Percentiles rank a stretch among this genome's conserved stretches.
These are phyloP conservation scores for Cryphonectria radicalis DNA, from an alignment of 2,329 filamentous ascomycete species.

Conservation along the genomic window DNA sequence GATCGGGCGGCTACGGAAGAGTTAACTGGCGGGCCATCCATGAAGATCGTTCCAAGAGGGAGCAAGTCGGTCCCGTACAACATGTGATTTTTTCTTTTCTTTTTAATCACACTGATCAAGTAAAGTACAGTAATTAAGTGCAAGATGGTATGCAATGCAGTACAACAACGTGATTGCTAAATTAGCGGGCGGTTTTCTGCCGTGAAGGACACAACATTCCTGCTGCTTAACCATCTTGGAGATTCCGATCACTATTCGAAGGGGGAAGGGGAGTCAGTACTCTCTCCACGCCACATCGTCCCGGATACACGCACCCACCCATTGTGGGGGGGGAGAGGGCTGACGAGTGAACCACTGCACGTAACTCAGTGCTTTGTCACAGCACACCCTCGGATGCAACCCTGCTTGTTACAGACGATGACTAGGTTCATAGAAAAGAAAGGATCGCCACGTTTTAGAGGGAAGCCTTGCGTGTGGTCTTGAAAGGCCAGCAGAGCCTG, in stretches of 20 bases:
- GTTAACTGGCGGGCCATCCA: conserved; percentile 10
- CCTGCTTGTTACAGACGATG: not conserved
- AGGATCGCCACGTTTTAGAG: conserved; percentile 13
- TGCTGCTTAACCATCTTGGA: not conserved
- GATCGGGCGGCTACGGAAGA: conserved; percentile 25
- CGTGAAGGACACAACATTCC: not conserved
- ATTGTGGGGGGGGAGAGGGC: not conserved
- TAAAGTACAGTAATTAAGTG: not conserved
- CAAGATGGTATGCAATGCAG: not conserved
- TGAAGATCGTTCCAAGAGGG: not conserved
- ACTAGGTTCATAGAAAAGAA: not conserved
- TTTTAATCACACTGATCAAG: not conserved
- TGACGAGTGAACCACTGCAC: not conserved
- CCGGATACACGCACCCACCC: not conserved
- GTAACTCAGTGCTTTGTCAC: conserved; percentile 2
- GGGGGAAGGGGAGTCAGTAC: not conserved
- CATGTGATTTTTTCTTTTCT: not conserved
- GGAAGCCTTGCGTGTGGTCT: conserved; percentile 1
- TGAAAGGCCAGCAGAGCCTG: conserved; percentile 3
- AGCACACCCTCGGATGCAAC: conserved; percentile 13
- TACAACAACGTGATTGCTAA: not conserved
- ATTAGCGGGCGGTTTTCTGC: not conserved
- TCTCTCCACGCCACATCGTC: not conserved
- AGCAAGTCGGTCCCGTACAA: not conserved
- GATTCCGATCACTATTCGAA: too few species aligned